A percentile compares a stretch with the other conserved stretches of the same genome.
These are phyloP conservation scores for Populus hybrid DNA, from an alignment of 441 rosid species.

Conservation along the genomic window DNA sequence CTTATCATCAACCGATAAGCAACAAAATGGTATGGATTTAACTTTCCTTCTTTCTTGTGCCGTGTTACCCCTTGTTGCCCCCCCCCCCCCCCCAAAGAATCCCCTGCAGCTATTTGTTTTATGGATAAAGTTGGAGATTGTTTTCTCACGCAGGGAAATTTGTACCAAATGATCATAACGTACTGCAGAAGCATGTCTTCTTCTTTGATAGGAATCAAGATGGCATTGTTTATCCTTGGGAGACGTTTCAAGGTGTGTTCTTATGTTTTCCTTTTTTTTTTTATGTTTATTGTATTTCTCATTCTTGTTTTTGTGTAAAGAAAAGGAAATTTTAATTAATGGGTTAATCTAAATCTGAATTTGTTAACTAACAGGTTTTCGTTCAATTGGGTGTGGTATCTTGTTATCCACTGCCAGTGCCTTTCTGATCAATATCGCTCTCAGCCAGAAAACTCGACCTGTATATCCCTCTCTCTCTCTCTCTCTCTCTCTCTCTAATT, in stretches of 20 bases:
- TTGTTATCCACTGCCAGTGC: conserved; percentile 43
- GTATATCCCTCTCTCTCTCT: conserved; percentile 30
- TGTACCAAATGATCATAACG: conserved; percentile 44
- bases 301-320: neutral
- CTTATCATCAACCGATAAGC: conserved; percentile 1
- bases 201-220: conserved; percentile 82
- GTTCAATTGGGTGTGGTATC: conserved; percentile 71
- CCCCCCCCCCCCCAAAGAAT: too few species aligned
- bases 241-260: conserved; percentile 66
- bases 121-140: neutral
- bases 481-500: neutral
- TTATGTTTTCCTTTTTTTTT: neutral
- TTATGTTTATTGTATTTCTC: neutral
- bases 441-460: conserved; percentile 78
- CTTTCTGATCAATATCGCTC: conserved; percentile 52
- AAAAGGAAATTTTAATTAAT: neutral
- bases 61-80: neutral
- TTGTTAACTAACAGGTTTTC: conserved; percentile 46
- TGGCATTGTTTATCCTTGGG: conserved; percentile 79
- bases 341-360: neutral
- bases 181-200: conserved; percentile 70
- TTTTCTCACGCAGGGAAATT: conserved; percentile 18
- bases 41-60: neutral
- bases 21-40: conserved; percentile 5
- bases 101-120: too few species aligned